Conservation (phyloP, 805 yeast species). For the Scheffersomyces stipitis region DNA sequence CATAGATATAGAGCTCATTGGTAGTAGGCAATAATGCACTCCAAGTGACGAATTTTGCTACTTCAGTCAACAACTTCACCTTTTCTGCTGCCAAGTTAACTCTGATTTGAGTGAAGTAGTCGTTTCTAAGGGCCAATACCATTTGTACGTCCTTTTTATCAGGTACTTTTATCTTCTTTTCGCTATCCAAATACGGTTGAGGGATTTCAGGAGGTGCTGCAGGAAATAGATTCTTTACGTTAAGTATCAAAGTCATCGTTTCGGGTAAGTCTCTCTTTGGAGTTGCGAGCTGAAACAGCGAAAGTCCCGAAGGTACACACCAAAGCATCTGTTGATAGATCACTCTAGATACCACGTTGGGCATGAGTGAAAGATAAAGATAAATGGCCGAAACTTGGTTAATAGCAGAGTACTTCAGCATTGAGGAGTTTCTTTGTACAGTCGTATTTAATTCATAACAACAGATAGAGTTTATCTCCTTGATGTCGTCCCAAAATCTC, state of each 20-base stretch:
- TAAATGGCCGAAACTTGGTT: neutral
- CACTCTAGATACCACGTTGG: neutral
- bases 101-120: slow-evolving; percentile 38
- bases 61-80: slow-evolving; percentile 35
- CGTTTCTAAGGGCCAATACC: slow-evolving; percentile 33
- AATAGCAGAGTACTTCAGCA: neutral
- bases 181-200: slow-evolving; percentile 41
- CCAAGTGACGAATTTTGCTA: slow-evolving; percentile 33
- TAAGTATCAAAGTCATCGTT: slow-evolving; percentile 28
- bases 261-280: neutral
- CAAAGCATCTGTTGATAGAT: neutral
- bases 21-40: slow-evolving; percentile 19
- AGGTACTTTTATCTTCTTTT: slow-evolving; percentile 40
- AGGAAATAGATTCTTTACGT: slow-evolving; percentile 23
- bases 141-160: slow-evolving; percentile 29
- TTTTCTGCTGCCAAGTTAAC: slow-evolving; percentile 44
- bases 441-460: neutral
- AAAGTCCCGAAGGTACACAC: neutral
- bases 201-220: slow-evolving; percentile 46
- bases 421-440: neutral
- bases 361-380: neutral
- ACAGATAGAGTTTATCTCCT: neutral
- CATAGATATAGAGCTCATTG: slow-evolving; percentile 19
- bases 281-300: neutral
- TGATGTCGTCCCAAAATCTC: neutral